These are phyloP conservation scores for Coccinonectria pachysandricola DNA, from an alignment of 2,329 filamentous ascomycete genomes.

Conservation along the genomic window DNA sequence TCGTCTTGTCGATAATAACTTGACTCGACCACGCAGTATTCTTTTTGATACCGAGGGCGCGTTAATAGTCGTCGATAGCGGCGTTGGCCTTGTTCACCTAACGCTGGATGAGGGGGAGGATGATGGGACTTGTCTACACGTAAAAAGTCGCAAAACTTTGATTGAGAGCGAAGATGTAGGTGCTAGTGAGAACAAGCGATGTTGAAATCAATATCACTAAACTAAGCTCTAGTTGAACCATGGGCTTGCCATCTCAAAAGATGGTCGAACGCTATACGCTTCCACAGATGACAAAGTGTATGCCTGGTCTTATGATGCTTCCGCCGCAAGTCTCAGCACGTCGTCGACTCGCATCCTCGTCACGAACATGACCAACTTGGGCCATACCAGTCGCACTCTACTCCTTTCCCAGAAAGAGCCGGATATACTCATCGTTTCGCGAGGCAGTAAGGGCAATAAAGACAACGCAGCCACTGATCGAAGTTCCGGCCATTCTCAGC, in stretches of 20 bases:
- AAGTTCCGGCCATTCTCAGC: conserved; percentile 51
- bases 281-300: conserved; percentile 50
- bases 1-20: conserved; percentile 30
- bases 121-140: conserved; percentile 31
- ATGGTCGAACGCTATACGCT: conserved; percentile 44
- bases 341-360: conserved; percentile 41
- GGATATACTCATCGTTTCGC: conserved; percentile 52
- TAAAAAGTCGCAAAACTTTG: conserved; percentile 25
- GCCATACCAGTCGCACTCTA: conserved; percentile 58
- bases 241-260: conserved; percentile 40
- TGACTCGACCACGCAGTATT: conserved; percentile 34
- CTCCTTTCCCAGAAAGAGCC: conserved; percentile 46
- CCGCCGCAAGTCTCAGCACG: conserved; percentile 31
- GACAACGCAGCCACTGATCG: conserved; percentile 43
- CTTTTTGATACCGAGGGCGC: conserved; percentile 35
- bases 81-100: conserved; percentile 31
- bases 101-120: conserved; percentile 32
- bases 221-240: conserved; percentile 40
- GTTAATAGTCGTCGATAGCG: conserved; percentile 35
- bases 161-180: conserved; percentile 27
- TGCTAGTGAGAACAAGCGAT: too few species aligned
- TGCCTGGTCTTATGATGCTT: conserved; percentile 55
- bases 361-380: conserved; percentile 49
- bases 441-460: conserved; percentile 54
- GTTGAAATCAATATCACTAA: too few species aligned